phyloP scores from a whole-genome alignment of 164 flowering plant genomes.

The Hamamelis virginiana region DNA sequence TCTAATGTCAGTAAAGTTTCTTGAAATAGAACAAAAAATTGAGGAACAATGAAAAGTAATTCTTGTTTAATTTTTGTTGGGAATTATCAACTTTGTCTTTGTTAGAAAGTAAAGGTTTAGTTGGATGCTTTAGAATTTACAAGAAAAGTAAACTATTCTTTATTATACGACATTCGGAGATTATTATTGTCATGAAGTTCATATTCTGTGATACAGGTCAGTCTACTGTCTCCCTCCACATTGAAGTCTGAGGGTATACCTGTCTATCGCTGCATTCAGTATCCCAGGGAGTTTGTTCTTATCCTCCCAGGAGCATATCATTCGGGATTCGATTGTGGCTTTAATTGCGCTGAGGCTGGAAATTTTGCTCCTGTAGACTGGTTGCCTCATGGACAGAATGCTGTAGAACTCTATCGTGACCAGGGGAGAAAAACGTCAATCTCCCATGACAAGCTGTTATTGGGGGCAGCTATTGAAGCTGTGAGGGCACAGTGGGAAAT shows the following conservation, averaged over 20 bases:
- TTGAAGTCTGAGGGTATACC: conserved; percentile 72
- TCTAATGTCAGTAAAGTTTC: conserved; percentile 3
- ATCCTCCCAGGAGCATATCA: conserved; percentile 76
- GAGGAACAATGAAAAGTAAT: not conserved
- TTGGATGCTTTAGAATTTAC: too few relatives aligned
- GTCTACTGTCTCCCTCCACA: conserved; percentile 53
- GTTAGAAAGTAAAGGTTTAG: too few relatives aligned
- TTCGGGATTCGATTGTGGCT: conserved; percentile 74
- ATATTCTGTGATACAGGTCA: conserved; percentile 44
- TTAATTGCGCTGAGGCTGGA: conserved; percentile 65
- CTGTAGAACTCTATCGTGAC: conserved; percentile 52
- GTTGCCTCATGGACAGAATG: conserved; percentile 75
- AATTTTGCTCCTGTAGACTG: conserved; percentile 79
- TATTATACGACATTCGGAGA: too few relatives aligned
- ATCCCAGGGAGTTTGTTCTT: conserved; percentile 69
- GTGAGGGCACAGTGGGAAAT: conserved; percentile 69
- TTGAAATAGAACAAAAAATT: not conserved
- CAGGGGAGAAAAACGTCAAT: conserved; percentile 53
- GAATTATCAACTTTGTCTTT: too few relatives aligned
- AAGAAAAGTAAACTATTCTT: too few relatives aligned
- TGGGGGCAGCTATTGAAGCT: conserved; percentile 72
- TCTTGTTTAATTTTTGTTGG: too few relatives aligned
- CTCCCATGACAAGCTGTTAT: conserved; percentile 74
- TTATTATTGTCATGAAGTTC: not conserved
- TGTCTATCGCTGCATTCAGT: conserved; percentile 70